Base-by-base conservation (phyloP, 345 rosid species). In the Heritiera littoralis region DNA sequence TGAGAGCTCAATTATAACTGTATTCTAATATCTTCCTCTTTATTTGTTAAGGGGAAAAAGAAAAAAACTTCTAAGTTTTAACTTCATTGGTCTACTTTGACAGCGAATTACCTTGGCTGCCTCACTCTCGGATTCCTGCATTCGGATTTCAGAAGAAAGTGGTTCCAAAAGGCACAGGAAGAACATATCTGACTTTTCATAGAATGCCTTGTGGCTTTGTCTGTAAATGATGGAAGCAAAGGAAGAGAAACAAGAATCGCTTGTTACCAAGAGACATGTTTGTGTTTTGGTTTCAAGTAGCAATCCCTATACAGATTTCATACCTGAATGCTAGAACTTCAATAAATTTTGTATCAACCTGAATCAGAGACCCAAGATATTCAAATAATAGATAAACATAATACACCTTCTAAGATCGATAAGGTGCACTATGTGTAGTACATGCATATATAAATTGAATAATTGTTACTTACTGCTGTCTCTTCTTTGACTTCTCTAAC, bases 401-500 rank as follows among this genome's bases (percentile, higher is more conserved):
- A 40, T 41, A 56, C 15, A 40, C 35, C 32, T 64, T 38, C 48
- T 56, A 49, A 55, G 10, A 20, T 73, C 18, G 30, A 73, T 14
- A 77, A 65, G 79, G 54, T 41, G 64, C 30, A 7, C 32, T 49
- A 65, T 54, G 46, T 61, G 63, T 35, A 15, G 9, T 9, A 38
- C 75, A 17, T 60, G 51, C 35, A 15, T 73, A 59, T 54, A 40
- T 59, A 61, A 66, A 28, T 23, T 23, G 28, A 23, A 23, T 23
- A 23, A 23, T 23, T 23, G 55, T 54, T 49, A 77, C 97, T 92
- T 81, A 92, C 99, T 66, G 89, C 92, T 5, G 99, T 96, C 87
- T 91, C 99, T 91, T 96, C 97, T 85, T 94, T 90, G 56, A 87
- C 97, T 87, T 94, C 99, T 85, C 99, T 90, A 15, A 90, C 86